These are phyloP conservation scores for Haematococcus lacustris DNA, from an alignment of 139 green algal species.

Conservation along the genomic window DNA sequence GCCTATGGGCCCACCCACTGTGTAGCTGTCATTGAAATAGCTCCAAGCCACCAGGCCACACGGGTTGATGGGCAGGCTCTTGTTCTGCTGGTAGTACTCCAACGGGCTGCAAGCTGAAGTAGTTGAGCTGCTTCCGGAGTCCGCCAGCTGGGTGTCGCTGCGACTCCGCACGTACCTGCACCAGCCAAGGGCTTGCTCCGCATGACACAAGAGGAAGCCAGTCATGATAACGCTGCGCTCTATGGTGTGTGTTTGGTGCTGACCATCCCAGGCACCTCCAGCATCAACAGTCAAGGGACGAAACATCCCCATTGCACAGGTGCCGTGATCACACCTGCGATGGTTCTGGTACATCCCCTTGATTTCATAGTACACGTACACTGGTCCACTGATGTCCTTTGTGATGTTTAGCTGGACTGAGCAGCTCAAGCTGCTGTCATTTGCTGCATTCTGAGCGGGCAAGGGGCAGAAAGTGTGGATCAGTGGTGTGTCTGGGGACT, in stretches of 20 bases:
- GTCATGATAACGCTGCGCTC: no score
- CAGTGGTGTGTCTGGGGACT: no score
- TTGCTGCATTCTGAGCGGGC: constrained; percentile 23
- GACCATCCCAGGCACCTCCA: no score
- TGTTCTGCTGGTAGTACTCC: constrained; percentile 20
- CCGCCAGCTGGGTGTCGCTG: constrained; percentile 67
- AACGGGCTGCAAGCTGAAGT: constrained; percentile 49
- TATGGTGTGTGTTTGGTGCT: no score
- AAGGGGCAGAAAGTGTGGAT: no score
- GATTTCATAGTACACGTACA: constrained; percentile 92
- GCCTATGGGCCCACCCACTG: constrained; percentile 23
- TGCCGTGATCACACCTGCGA: no score
- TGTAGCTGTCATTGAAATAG: constrained; percentile 90
- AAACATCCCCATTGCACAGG: no score
- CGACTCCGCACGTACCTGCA: constrained; percentile 71
- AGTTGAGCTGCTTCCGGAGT: constrained; percentile 6
- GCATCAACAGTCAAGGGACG: no score
- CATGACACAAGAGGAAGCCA: neutral
- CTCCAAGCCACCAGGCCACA: constrained; percentile 88
- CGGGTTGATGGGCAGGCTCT: constrained; percentile 33
- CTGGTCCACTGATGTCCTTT: constrained; percentile 34
- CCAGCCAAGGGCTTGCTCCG: neutral
- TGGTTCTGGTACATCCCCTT: constrained; percentile 90
- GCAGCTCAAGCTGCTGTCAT: constrained; percentile 27
- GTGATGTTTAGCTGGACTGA: constrained; percentile 35